Evolutionary conservation across 441 rosid genomes (phyloP).

Genomic region (Eutrema salsugineum): DNA sequence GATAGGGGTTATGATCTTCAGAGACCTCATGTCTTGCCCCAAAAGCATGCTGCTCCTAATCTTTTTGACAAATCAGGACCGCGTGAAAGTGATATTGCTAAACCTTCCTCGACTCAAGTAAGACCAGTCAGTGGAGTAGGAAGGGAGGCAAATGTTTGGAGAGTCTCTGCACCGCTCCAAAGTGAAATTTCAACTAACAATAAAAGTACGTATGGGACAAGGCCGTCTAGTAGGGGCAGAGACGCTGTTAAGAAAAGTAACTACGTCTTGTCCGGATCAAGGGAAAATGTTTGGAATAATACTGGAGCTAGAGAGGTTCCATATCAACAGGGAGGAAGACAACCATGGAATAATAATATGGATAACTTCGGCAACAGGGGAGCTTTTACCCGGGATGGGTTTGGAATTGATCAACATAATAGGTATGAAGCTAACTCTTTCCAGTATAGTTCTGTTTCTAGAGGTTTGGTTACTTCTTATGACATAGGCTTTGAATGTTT

Average conservation of each 20-base stretch:
- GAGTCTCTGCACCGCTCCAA: conserved; percentile 50
- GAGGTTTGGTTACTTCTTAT: conserved; percentile 47
- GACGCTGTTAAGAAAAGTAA: conserved; percentile 56
- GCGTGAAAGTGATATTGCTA: conserved; percentile 63
- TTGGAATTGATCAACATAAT: conserved; percentile 49
- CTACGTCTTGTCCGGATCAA: conserved; percentile 36
- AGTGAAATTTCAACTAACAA: conserved; percentile 51
- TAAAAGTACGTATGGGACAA: conserved; percentile 34
- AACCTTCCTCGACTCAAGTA: conserved; percentile 54
- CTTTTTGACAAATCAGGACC: conserved; percentile 53
- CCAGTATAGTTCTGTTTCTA: conserved; percentile 38
- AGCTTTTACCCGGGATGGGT: conserved; percentile 40
- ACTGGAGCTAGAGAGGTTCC: conserved; percentile 55
- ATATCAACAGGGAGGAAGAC: conserved; percentile 61
- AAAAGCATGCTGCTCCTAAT: conserved; percentile 52
- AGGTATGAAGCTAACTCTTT: conserved; percentile 39
- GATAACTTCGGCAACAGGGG: conserved; percentile 50
- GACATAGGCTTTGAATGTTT: too few species aligned
- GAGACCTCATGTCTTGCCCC: conserved; percentile 55
- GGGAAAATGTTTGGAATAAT: conserved; percentile 49
- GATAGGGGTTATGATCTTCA: conserved; percentile 77
- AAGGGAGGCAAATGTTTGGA: conserved; percentile 65
- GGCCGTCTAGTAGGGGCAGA: conserved; percentile 44
- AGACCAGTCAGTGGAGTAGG: conserved; percentile 65
- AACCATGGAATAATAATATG: conserved; percentile 48